Evolutionary conservation across 83 land plant species (phyloP).

Genomic region (Picea abies): DNA sequence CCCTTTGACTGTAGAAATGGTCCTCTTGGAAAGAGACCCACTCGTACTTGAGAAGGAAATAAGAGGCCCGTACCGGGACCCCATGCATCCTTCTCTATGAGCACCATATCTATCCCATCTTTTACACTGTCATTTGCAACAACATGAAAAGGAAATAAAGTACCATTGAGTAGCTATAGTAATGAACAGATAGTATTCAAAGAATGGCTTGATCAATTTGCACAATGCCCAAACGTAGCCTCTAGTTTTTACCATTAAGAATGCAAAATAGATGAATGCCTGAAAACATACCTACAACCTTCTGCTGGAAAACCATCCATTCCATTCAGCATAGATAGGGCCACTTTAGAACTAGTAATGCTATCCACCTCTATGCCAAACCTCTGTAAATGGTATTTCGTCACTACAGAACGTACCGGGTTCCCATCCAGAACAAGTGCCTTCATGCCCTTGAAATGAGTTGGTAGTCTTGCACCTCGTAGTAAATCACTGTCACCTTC

Average conservation of each 20-base stretch:
- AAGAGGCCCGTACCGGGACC: constrained; percentile 46
- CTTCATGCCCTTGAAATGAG: constrained; percentile 35
- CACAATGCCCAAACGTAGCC: neutral
- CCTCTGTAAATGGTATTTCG: constrained; percentile 42
- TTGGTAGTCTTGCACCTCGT: constrained; percentile 22
- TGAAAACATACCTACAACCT: constrained; percentile 10
- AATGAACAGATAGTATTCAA: neutral
- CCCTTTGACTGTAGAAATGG: constrained; percentile 16
- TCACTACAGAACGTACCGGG: constrained; percentile 48
- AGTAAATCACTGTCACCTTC: constrained; percentile 12
- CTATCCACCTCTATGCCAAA: constrained; percentile 40
- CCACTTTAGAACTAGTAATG: constrained; percentile 12
- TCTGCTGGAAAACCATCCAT: constrained; percentile 32
- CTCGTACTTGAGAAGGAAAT: constrained; percentile 40
- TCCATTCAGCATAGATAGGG: constrained; percentile 14
- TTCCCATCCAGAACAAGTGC: constrained; percentile 44
- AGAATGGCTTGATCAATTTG: neutral
- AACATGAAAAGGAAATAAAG: neutral
- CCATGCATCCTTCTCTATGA: constrained; percentile 87
- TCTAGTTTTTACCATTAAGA: neutral
- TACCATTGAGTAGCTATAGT: neutral
- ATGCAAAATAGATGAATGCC: neutral
- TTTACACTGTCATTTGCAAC: constrained; percentile 30
- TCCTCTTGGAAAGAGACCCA: constrained; percentile 25
- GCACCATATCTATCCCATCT: constrained; percentile 61